Conservation (phyloP, 768 basidiomycete species). For the Collybiopsis confluens region DNA sequence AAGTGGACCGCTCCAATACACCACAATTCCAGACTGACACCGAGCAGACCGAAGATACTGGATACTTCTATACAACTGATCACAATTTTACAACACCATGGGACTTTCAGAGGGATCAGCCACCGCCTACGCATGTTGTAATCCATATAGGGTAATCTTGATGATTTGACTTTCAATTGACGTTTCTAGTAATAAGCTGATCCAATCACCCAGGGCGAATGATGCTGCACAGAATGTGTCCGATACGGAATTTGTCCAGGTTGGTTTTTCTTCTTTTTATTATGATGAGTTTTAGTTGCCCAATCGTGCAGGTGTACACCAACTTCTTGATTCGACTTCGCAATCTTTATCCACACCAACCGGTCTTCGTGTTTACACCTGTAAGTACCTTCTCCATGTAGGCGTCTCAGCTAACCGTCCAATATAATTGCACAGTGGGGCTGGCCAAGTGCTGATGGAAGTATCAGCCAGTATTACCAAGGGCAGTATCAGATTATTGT, state of each 20-base stretch:
- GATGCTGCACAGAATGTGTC: slow-evolving; percentile 50
- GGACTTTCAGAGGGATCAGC: slow-evolving; percentile 46
- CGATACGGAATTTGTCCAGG: slow-evolving; percentile 37
- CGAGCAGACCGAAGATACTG: slow-evolving; percentile 51
- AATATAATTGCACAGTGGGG: slow-evolving; percentile 37
- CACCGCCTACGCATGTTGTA: slow-evolving; percentile 46
- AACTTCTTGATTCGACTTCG: slow-evolving; percentile 42
- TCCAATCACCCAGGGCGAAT: slow-evolving; percentile 53
- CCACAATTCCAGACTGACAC: background rate
- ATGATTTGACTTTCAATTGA: too few relatives aligned
- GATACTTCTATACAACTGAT: slow-evolving; percentile 47
- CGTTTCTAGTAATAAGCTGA: too few relatives aligned
- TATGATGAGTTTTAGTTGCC: background rate
- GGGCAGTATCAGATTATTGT: slow-evolving; percentile 46
- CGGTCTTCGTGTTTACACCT: slow-evolving; percentile 52
- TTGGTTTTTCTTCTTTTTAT: slow-evolving; percentile 14
- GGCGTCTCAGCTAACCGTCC: background rate
- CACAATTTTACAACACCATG: slow-evolving; percentile 61
- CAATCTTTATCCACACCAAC: slow-evolving; percentile 36
- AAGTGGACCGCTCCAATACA: slow-evolving; percentile 3
- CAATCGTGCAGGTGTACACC: slow-evolving; percentile 36
- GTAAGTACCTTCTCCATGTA: slow-evolving; percentile 27
- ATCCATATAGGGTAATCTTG: slow-evolving; percentile 57
- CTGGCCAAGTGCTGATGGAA: slow-evolving; percentile 49
- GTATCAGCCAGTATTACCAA: slow-evolving; percentile 39